phyloP scores from a whole-genome alignment of 495 filamentous ascomycete species.

The Pseudoneurospora amorphoporcata region DNA sequence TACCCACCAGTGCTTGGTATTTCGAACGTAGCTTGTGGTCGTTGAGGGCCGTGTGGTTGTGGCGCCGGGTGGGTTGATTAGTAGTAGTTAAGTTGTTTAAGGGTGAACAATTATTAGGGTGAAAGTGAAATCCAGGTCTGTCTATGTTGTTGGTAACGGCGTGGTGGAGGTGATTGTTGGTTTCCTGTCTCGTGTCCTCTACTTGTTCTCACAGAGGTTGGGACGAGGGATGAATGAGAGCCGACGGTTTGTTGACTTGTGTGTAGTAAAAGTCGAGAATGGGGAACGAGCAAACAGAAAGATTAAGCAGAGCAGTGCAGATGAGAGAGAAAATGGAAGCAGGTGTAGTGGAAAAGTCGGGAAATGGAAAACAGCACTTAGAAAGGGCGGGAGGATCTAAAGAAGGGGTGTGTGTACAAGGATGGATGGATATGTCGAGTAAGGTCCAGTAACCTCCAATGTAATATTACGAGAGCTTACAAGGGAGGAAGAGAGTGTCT shows the following conservation, averaged over 20 bases:
- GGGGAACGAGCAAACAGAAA: not conserved
- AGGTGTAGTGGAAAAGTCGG: not conserved
- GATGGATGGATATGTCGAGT: not conserved
- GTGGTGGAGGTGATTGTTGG: not conserved
- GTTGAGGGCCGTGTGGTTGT: not conserved
- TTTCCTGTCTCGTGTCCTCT: not conserved
- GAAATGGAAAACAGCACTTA: not conserved
- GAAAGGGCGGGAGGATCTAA: conserved; percentile 8
- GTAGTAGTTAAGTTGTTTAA: not conserved
- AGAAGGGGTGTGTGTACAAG: conserved; percentile 4
- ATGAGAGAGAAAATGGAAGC: conserved; percentile 2
- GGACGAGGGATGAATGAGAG: not conserved
- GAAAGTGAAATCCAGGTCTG: not conserved
- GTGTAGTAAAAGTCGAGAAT: not conserved
- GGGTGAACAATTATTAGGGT: not conserved
- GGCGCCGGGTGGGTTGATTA: not conserved
- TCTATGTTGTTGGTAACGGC: not conserved
- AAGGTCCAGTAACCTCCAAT: not conserved
- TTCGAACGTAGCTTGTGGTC: not conserved
- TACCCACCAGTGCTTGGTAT: not conserved
- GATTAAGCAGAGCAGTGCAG: not conserved
- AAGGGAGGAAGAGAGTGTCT: conserved; percentile 3
- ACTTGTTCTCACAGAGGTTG: not conserved
- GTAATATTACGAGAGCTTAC: conserved; percentile 2
- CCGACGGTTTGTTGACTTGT: not conserved